These are phyloP conservation scores for Sugiyamaella smithiae DNA, from an alignment of 805 yeast genomes.

Conservation along the genomic window DNA sequence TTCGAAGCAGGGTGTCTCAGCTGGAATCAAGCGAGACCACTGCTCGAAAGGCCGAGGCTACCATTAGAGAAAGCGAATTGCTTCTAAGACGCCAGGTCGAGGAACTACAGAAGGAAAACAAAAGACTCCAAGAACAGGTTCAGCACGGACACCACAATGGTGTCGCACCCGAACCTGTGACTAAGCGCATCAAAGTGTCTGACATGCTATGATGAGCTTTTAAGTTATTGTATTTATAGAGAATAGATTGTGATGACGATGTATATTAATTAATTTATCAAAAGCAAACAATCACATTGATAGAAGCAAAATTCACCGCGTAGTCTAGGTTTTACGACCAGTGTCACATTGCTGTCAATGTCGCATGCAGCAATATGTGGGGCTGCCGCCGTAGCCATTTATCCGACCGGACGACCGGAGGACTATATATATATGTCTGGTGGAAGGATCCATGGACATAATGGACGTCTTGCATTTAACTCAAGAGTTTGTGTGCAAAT, in stretches of 20 bases:
- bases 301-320: background rate
- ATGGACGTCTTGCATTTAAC: too few species aligned
- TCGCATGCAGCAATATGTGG: background rate
- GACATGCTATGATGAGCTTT: constrained; percentile 13
- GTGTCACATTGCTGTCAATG: background rate
- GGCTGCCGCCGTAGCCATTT: background rate
- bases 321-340: background rate
- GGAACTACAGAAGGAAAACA: constrained; percentile 17
- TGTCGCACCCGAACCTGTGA: constrained; percentile 9
- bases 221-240: constrained; percentile 1
- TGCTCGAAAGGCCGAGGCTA: constrained; percentile 29
- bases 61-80: constrained; percentile 22
- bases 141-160: background rate
- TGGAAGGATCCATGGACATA: too few species aligned
- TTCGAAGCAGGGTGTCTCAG: constrained; percentile 78
- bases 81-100: constrained; percentile 19
- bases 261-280: too few species aligned
- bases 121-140: constrained; percentile 8
- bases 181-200: constrained; percentile 23
- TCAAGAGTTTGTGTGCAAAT: too few species aligned
- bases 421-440: background rate
- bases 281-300: too few species aligned
- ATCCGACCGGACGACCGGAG: background rate
- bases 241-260: background rate
- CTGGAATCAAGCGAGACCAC: constrained; percentile 53